Base-by-base conservation (phyloP, 1,284 basidiomycete species). In the Polyporus tsugae region DNA sequence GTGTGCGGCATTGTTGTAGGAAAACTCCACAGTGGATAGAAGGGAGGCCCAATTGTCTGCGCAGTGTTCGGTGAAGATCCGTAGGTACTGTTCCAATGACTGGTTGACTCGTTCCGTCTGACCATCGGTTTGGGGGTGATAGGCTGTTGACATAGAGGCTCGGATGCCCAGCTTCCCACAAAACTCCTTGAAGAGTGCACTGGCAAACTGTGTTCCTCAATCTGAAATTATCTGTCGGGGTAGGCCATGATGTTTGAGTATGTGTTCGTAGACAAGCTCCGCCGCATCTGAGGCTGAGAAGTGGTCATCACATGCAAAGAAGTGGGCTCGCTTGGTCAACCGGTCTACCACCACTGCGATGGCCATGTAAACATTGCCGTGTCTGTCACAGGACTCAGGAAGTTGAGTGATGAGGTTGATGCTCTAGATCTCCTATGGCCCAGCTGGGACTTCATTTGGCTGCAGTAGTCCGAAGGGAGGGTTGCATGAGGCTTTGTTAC, bases 151-250 rank as follows among this genome's bases (percentile, higher is more conserved):
- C 6, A 60, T 65, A 29, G 64, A 65, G 10, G 59, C 44, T 38
- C 62, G 6, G 22, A 71, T 62, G 1, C 67, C 70, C 11, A 70
- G 44, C 52, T 65, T 63, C 42, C 58, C 33, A 33, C 65, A 67
- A 2, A 70, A 62, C 33, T 67, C 64, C 38, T 29, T 36, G 13
- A 46, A 65, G 41, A 65, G 53, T 19, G 67, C 59, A 35, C 66
- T 74, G 0, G 77, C 69, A 62, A 85, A 86, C 57, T 79, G 76
- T 0, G 77, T 67, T 1, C 83, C 85, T 52, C 77, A 2, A 53
- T 83, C 82, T 22, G 76, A 80, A 19, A 80, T 77, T 6, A 83
- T 74, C 7, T 73, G 58, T 15, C 72, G 44, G 0, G 82, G 82
- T 2, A 83, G 66, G 66, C 70, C 70, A 0, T 80, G 71, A 41